These are phyloP conservation scores for Moelleriella libera DNA, from an alignment of 2,329 filamentous ascomycete species.

Conservation along the genomic window DNA sequence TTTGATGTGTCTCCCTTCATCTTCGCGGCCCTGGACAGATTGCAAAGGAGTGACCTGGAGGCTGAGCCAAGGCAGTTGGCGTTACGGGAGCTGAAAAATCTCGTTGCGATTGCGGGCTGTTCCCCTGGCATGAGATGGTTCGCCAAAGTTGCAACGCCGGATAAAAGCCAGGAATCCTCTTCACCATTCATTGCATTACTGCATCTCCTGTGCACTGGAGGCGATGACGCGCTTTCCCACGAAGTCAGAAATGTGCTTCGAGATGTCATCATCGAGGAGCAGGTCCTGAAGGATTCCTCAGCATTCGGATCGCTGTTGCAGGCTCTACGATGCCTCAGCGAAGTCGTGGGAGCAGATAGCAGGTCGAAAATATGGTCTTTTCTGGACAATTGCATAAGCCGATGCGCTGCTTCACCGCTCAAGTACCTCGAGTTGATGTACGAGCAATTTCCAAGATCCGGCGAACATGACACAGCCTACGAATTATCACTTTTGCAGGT, in stretches of 20 bases:
- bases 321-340: conserved; percentile 12
- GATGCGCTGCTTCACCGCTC: conserved; percentile 62
- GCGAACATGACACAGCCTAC: conserved; percentile 10
- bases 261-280: conserved; percentile 49
- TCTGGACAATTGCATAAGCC: conserved; percentile 68
- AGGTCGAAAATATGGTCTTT: conserved; percentile 47
- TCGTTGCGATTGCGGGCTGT: conserved; percentile 65
- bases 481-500: conserved; percentile 48
- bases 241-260: conserved; percentile 42
- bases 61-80: conserved; percentile 37
- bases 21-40: conserved; percentile 48
- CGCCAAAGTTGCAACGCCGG: conserved; percentile 52
- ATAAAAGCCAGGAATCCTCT: conserved; percentile 29
- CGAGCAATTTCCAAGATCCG: conserved; percentile 20
- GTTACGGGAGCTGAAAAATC: conserved; percentile 64
- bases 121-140: conserved; percentile 89
- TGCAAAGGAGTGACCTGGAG: conserved; percentile 40
- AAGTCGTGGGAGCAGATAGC: conserved; percentile 7
- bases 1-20: conserved; percentile 78
- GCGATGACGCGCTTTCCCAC: conserved; percentile 16
- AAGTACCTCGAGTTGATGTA: conserved; percentile 67
- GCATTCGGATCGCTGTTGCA: conserved; percentile 32
- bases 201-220: conserved; percentile 23
- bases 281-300: conserved; percentile 43
- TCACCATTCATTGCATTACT: conserved; percentile 57